phyloP scores from a whole-genome alignment of 805 yeast species.

The Barnettozyma sp. region DNA sequence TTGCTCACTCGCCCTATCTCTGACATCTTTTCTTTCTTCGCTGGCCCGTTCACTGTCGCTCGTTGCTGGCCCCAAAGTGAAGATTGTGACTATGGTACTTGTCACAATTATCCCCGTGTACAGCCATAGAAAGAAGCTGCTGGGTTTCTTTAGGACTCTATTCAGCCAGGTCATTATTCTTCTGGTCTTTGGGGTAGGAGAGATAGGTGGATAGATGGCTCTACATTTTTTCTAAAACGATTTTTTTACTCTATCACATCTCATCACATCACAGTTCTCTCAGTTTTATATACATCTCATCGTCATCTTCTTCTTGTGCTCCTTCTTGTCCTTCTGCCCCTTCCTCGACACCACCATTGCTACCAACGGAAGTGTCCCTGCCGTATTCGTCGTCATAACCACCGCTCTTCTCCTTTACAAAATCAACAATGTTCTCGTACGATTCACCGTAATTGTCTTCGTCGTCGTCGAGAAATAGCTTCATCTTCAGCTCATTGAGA shows the following conservation, averaged over 20 bases:
- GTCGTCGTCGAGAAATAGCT: conserved; percentile 26
- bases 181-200: too few relatives aligned
- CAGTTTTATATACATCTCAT: conserved; percentile 16
- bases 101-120: conserved; percentile 6
- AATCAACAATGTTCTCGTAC: conserved; percentile 10
- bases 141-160: conserved; percentile 4
- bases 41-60: not conserved
- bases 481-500: conserved; percentile 24
- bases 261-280: too few relatives aligned
- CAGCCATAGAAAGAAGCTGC: conserved; percentile 2
- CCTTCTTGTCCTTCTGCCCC: conserved; percentile 1
- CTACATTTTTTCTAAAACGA: too few relatives aligned
- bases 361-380: conserved; percentile 2
- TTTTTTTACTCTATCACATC: too few relatives aligned
- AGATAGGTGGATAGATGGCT: too few relatives aligned
- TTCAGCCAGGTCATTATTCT: conserved; percentile 9
- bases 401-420: conserved; percentile 15
- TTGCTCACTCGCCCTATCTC: too few relatives aligned
- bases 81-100: conserved; percentile 4
- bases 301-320: conserved; percentile 9
- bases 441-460: conserved; percentile 19
- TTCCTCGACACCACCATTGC: not conserved
- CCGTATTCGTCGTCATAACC: conserved; percentile 13
- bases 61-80: not conserved
- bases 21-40: not conserved